Evolutionary conservation across 106 monocot genomes (phyloP).

Genomic region (Acorus calamus): DNA sequence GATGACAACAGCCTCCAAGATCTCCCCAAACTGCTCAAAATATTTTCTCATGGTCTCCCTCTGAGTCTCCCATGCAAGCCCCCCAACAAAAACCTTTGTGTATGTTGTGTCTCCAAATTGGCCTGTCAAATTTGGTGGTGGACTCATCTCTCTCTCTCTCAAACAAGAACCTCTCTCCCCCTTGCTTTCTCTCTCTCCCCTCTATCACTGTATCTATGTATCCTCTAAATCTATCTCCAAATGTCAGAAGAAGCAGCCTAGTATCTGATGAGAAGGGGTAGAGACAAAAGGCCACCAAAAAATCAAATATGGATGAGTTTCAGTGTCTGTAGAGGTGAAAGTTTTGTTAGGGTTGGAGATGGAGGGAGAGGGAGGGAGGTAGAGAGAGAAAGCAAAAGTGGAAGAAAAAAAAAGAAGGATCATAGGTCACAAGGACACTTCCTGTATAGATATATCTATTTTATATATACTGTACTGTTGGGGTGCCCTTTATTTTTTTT

Average conservation of each 20-base stretch:
- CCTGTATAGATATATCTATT: too few species aligned
- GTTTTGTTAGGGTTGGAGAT: slow-evolving; percentile 5
- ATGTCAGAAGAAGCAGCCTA: neutral
- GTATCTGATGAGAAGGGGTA: neutral
- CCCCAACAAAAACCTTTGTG: slow-evolving; percentile 94
- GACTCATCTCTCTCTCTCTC: slow-evolving; percentile 29
- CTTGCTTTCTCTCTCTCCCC: neutral
- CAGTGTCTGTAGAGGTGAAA: too few species aligned
- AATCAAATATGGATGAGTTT: neutral
- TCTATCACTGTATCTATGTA: neutral
- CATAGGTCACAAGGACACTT: neutral
- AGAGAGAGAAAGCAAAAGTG: neutral
- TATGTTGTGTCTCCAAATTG: slow-evolving; percentile 82
- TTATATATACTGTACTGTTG: too few species aligned
- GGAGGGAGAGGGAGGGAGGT: slow-evolving; percentile 2
- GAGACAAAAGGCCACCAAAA: neutral
- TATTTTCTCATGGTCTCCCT: slow-evolving; percentile 88
- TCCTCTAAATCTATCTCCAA: neutral
- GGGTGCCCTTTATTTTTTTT: too few species aligned
- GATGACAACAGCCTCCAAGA: slow-evolving; percentile 92
- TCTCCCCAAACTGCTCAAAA: slow-evolving; percentile 96
- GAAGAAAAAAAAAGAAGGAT: neutral
- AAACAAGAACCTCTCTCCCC: slow-evolving; percentile 6
- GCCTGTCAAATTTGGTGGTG: slow-evolving; percentile 24
- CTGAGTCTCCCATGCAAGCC: slow-evolving; percentile 88